These are phyloP conservation scores for Trametes cingulata DNA, from an alignment of 768 basidiomycete genomes.

Conservation along the genomic window DNA sequence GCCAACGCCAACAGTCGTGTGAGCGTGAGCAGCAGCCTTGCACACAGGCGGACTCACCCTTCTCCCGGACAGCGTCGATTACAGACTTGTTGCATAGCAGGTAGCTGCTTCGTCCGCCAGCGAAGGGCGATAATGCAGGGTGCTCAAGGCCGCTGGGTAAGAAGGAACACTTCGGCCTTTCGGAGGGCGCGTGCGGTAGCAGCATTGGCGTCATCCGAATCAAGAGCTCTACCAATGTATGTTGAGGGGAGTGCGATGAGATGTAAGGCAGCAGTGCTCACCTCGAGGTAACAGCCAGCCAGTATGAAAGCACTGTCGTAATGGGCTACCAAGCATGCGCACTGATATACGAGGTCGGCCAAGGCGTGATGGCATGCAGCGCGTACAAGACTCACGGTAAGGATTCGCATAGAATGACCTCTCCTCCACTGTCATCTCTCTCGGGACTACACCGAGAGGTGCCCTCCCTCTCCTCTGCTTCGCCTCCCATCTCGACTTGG, in stretches of 20 bases:
- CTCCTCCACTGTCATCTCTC: constrained; percentile 66
- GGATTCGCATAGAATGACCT: constrained; percentile 72
- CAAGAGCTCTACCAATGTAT: constrained; percentile 57
- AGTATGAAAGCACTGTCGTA: constrained; percentile 57
- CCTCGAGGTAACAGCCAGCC: constrained; percentile 57
- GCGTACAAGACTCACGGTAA: constrained; percentile 52
- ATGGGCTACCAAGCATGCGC: constrained; percentile 67
- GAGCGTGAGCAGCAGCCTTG: neutral
- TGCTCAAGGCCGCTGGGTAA: constrained; percentile 70
- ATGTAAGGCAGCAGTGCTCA: constrained; percentile 28
- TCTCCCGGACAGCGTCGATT: constrained; percentile 40
- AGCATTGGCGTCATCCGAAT: constrained; percentile 57
- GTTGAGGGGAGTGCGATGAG: neutral
- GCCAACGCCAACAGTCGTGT: neutral
- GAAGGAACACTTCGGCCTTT: constrained; percentile 29
- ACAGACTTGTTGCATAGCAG: constrained; percentile 60
- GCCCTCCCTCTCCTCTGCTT: constrained; percentile 2
- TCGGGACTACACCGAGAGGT: constrained; percentile 31
- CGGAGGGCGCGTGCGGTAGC: constrained; percentile 32
- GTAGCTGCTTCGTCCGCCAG: constrained; percentile 50
- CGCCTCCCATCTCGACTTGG: constrained; percentile 25
- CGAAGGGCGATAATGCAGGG: constrained; percentile 53
- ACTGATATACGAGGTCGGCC: constrained; percentile 41
- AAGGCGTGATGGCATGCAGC: neutral
- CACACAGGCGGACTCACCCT: constrained; percentile 33